Percentiles rank a stretch among this genome's conserved stretches.
These are phyloP conservation scores for Coprinellus aureogranulatus DNA, from an alignment of 768 basidiomycete species.

Conservation along the genomic window DNA sequence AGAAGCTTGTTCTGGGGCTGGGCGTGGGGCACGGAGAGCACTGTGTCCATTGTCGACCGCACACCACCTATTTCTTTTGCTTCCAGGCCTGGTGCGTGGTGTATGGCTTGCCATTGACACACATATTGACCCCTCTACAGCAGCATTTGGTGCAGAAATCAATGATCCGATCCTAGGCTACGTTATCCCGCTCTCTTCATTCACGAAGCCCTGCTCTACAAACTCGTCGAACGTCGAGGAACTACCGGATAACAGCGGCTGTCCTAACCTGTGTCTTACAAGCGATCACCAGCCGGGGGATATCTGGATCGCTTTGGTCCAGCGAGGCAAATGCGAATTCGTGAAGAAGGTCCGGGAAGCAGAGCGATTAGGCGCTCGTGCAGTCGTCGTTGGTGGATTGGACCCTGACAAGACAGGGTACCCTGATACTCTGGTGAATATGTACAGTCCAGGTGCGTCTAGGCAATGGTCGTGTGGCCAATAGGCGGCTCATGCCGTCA, in stretches of 20 bases:
- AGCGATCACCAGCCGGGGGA: constrained; percentile 63
- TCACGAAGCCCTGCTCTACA: constrained; percentile 50
- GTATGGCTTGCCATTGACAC: constrained; percentile 1
- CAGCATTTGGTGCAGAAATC: constrained; percentile 75
- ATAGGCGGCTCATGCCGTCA: constrained; percentile 3
- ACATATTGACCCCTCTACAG: constrained; percentile 24
- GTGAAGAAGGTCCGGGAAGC: constrained; percentile 82
- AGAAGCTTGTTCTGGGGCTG: constrained; percentile 59
- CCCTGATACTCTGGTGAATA: constrained; percentile 79
- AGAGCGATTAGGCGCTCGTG: constrained; percentile 73
- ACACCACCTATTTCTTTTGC: constrained; percentile 67
- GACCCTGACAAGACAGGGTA: constrained; percentile 61
- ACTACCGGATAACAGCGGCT: constrained; percentile 51
- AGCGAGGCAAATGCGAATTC: constrained; percentile 88
- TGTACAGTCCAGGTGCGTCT: constrained; percentile 83
- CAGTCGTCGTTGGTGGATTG: constrained; percentile 89
- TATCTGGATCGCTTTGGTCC: constrained; percentile 87
- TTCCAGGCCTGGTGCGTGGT: constrained; percentile 54
- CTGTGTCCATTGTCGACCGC: constrained; percentile 76
- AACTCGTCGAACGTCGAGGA: constrained; percentile 22
- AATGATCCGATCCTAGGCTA: constrained; percentile 67
- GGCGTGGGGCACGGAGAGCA: constrained; percentile 67
- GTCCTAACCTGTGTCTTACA: constrained; percentile 62
- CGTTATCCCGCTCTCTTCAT: constrained; percentile 67
- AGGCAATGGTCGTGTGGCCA: constrained; percentile 7